Base-by-base conservation (phyloP, 2,329 filamentous ascomycete genomes). In the Cercospora nicotianae region DNA sequence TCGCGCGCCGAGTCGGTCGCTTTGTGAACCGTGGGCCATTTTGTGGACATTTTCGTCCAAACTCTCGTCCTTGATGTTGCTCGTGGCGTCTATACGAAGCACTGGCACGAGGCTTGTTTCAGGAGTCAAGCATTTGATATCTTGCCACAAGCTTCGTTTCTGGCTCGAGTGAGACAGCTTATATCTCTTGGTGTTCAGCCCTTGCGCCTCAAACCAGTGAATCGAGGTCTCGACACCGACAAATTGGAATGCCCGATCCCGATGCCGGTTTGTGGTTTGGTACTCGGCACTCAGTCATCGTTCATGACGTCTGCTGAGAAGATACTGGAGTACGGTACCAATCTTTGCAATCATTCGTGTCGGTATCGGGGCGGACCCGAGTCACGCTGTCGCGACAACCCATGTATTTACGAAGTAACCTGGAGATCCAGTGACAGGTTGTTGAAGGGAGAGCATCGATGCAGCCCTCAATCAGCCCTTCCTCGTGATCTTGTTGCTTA, bases 81-180 rank as follows among this genome's bases (percentile, higher is more conserved):
- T 20, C n/a, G 10, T 48, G 45, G 45, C 45, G 45, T 23, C 45
- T 48, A 20, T 48, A 57, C 53, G n/a, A 28, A 57, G 12, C 53
- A 57, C 53, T 31, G 53, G 18, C 53, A 58, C n/a, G 26, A 28
- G 53, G 30, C 53, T 58, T 58, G 53, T 58, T 26, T 58, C 53
- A 58, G 30, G 16, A 58, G 26, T 58, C 53, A 30, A 58, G 53
- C 13, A 58, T 31, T 58, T 2, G 5, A 30, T 3, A 13, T 58
- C 53, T 23, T 9, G 23, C 8, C 53, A 28, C 16, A 58, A 16
- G 20, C 26, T 58, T 58, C 5, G 20, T 58, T 1, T n/a, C 8
- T 30, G 53, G 53, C 3, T 1, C 53, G 30, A 33, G 53, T 58
- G 53, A 28, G 16, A 58, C n/a, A 57, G 26, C 23, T 12, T 58